A percentile compares a stretch with the other conserved stretches of the same genome.
Evolutionary conservation across 306 rosid species (phyloP).

Genomic region (Fagus sylvatica): DNA sequence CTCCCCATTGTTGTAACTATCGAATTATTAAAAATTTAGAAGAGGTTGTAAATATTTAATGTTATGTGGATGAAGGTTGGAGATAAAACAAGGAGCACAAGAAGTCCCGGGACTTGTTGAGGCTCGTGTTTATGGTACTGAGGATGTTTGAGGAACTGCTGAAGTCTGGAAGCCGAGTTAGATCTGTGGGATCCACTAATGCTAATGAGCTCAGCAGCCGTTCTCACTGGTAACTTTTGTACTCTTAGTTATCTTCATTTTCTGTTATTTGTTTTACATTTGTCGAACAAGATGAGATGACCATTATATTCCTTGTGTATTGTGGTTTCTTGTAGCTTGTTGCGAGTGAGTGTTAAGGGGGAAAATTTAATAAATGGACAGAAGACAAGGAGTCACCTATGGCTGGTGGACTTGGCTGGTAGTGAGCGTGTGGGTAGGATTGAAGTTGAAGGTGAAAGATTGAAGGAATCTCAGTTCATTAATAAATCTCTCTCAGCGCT

Average conservation of each 20-base stretch:
- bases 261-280: background rate
- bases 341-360: constrained; percentile 80
- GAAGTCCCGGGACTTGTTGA: constrained; percentile 97
- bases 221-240: constrained; percentile 75
- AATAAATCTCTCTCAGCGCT: constrained; percentile 96
- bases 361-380: constrained; percentile 76
- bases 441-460: constrained; percentile 96
- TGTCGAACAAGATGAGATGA: background rate
- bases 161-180: constrained; percentile 68
- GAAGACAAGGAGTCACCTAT: constrained; percentile 83
- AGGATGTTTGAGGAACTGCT: constrained; percentile 87
- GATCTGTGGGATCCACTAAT: constrained; percentile 97
- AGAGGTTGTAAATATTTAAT: too few relatives aligned
- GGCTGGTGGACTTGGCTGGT: constrained; percentile 99
- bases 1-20: too few relatives aligned
- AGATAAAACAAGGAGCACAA: constrained; percentile 88
- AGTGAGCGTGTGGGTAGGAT: constrained; percentile 97
- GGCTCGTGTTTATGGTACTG: constrained; percentile 60
- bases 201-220: constrained; percentile 98
- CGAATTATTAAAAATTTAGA: too few relatives aligned
- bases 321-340: constrained; percentile 55
- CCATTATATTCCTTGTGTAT: background rate
- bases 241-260: constrained; percentile 1
- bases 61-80: constrained; percentile 55
- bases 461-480: constrained; percentile 94